Evolutionary conservation across 306 rosid species (phyloP).

Genomic region (Sindora glabra): DNA sequence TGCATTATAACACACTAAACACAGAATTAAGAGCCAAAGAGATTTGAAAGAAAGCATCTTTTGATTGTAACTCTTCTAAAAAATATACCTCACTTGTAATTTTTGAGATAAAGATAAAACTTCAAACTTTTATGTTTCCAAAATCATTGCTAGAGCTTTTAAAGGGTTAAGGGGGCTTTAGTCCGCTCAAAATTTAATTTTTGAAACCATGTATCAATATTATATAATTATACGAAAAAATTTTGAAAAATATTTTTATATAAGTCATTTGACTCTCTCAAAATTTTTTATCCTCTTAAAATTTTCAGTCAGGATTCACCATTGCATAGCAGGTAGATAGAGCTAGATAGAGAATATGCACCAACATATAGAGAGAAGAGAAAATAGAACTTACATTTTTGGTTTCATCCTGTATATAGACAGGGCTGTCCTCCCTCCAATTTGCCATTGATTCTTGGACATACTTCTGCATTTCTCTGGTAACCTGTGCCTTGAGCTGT

Average conservation of each 20-base stretch:
- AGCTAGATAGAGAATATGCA: constrained; percentile 13
- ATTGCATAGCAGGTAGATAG: neutral
- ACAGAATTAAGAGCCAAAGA: constrained; percentile 10
- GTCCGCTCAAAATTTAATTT: too few species aligned
- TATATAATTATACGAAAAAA: too few species aligned
- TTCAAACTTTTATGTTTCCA: constrained; percentile 23
- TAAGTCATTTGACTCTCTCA: too few species aligned
- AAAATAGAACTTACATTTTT: constrained; percentile 55
- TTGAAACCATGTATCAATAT: too few species aligned
- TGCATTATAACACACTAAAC: constrained; percentile 10
- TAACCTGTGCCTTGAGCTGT: constrained; percentile 72
- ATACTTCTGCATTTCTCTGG: constrained; percentile 67
- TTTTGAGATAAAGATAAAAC: constrained; percentile 4
- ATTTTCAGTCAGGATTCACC: neutral
- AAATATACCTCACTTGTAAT: constrained; percentile 24
- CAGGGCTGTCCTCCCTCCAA: constrained; percentile 60
- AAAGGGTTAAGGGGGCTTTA: too few species aligned
- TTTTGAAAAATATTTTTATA: too few species aligned
- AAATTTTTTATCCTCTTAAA: too few species aligned
- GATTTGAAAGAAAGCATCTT: constrained; percentile 32
- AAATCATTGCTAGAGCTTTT: too few species aligned
- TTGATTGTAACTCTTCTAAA: constrained; percentile 24
- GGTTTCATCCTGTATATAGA: constrained; percentile 76
- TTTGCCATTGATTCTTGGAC: constrained; percentile 61
- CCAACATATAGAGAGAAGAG: constrained; percentile 10